Evolutionary conservation across 371 early-diverging fungal species (phyloP), one percentile per base, ranked within the genome.

Genomic region (Massospora cicadina): DNA sequence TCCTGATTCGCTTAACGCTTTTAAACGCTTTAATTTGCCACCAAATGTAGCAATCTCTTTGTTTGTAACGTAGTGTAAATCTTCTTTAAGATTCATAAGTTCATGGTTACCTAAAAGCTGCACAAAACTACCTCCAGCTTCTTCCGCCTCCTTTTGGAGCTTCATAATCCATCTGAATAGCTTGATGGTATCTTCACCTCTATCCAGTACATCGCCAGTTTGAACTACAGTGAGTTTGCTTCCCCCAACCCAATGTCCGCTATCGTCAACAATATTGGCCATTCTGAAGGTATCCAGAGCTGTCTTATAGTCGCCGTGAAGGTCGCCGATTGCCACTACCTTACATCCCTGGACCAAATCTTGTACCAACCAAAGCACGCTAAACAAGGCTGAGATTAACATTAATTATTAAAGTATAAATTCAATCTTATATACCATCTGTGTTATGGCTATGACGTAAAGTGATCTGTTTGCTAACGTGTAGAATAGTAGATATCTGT

Each of bases 251-350:
- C 90, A 89, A 29, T 83, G 72, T 27, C 68, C 74, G 1, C 79
- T 69, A 0, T 73, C 66, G 65, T 90, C 79, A 54, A 83, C 70
- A 30, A 88, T 55, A 13, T 76, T 76, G 58, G 87, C 81, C 70
- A 86, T 76, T 25, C 72, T 69, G 12, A 88, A 71, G 7, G 84
- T 82, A 3, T 68, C 69, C 0, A 81, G 57, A 0, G 83, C 76
- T 25, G 81, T 76, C 7, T 68, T 64, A n/a, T 79, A 70, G 66
- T 88, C 89, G 5, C 87, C 86, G 66, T 90, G 90, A 28, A 88
- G 70, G 72, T 90, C 90, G 5, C 87, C 89, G 56, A 87, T 70
- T 21, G 87, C 89, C 12, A 87, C 79, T 64, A 87, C 82, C n/a
- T n/a, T n/a, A n/a, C n/a, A n/a, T n/a, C n/a, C n/a, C n/a, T n/a